These are phyloP conservation scores for Tarenaya hassleriana DNA, from an alignment of 345 rosid genomes.

Conservation along the genomic window DNA sequence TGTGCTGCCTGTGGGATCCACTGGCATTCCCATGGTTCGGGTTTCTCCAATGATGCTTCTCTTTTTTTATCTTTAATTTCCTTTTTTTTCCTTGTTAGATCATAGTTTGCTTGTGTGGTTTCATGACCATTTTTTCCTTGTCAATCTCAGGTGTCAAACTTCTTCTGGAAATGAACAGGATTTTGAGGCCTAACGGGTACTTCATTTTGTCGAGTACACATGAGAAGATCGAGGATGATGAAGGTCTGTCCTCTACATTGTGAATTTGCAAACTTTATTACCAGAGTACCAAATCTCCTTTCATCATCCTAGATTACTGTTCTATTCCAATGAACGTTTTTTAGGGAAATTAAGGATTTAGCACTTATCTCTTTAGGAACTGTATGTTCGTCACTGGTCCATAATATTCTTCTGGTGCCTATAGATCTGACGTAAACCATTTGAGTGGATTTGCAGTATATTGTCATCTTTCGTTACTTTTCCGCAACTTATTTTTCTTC, in stretches of 20 bases:
- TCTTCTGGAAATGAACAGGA: conserved; percentile 89
- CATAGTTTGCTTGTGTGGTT: not conserved
- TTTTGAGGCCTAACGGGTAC: conserved; percentile 83
- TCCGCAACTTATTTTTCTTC: conserved; percentile 8
- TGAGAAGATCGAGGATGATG: conserved; percentile 69
- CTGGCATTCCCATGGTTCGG: conserved; percentile 80
- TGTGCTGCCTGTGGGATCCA: conserved; percentile 69
- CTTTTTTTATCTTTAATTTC: too few species aligned
- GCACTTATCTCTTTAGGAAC: not conserved
- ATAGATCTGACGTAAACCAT: not conserved
- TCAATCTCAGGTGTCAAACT: conserved; percentile 61
- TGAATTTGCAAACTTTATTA: conserved; percentile 4
- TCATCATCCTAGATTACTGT: not conserved
- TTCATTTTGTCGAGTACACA: conserved; percentile 74
- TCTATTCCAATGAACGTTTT: too few species aligned
- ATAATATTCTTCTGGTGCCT: not conserved
- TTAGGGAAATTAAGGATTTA: not conserved
- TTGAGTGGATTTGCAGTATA: not conserved
- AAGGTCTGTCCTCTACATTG: conserved; percentile 42
- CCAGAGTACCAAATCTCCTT: too few species aligned
- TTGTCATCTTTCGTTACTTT: not conserved
- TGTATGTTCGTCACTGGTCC: not conserved
- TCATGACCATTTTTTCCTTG: conserved; percentile 4
- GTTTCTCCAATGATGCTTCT: too few species aligned
- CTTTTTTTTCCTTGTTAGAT: conserved; percentile 2